A percentile compares a stretch with the other conserved stretches of the same genome.
Evolutionary conservation across 805 yeast species (phyloP).

Genomic region (Metschnikowia lochheadii): DNA sequence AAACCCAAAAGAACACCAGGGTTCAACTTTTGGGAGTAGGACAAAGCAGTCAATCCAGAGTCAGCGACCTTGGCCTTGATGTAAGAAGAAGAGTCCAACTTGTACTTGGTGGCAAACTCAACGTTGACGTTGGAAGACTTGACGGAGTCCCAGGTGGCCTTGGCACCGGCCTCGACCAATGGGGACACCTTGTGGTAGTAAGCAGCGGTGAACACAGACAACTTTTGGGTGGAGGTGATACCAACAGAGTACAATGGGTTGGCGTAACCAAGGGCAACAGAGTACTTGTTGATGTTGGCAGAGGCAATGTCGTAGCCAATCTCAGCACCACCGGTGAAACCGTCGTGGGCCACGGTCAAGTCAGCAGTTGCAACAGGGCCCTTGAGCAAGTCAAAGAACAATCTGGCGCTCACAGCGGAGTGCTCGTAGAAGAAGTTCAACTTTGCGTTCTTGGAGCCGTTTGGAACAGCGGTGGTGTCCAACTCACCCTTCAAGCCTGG

Average conservation of each 20-base stretch:
- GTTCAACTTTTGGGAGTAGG: constrained; percentile 92
- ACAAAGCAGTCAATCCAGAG: constrained; percentile 87
- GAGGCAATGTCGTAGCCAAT: constrained; percentile 92
- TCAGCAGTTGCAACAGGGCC: constrained; percentile 96
- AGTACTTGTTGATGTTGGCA: constrained; percentile 90
- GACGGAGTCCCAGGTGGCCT: constrained; percentile 91
- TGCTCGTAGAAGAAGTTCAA: constrained; percentile 87
- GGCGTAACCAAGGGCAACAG: constrained; percentile 90
- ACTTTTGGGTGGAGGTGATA: constrained; percentile 78
- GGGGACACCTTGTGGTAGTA: constrained; percentile 95
- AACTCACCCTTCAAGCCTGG: constrained; percentile 94
- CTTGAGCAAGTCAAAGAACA: constrained; percentile 90
- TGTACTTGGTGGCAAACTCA: constrained; percentile 95
- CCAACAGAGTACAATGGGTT: constrained; percentile 84
- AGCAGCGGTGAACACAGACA: constrained; percentile 87
- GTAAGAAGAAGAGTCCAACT: constrained; percentile 80
- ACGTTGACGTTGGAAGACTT: constrained; percentile 78
- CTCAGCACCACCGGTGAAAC: constrained; percentile 95
- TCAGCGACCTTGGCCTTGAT: constrained; percentile 97
- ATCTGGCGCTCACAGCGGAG: constrained; percentile 90
- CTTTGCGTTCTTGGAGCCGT: constrained; percentile 80
- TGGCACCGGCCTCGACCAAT: constrained; percentile 93
- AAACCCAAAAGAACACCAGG: constrained; percentile 96
- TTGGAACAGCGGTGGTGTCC: constrained; percentile 82
- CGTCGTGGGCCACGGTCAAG: constrained; percentile 91